phyloP scores from a whole-genome alignment of 768 basidiomycete genomes.

The Kockovaella imperatae region DNA sequence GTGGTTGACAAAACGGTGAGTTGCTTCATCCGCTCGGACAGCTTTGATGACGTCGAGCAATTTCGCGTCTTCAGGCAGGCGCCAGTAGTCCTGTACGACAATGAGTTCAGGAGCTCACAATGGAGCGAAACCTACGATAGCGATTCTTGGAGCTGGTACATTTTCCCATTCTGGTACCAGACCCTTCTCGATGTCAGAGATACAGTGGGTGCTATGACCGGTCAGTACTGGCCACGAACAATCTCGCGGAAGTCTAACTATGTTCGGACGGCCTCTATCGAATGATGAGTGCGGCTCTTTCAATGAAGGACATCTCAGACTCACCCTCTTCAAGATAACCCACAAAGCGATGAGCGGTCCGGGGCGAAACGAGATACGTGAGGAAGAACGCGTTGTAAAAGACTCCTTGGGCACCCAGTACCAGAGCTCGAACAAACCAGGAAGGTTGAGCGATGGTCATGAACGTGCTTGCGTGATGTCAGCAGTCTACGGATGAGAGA shows the following conservation, averaged over 20 bases:
- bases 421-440: conserved; percentile 66
- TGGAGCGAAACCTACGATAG: conserved; percentile 50
- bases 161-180: conserved; percentile 52
- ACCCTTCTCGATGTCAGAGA: conserved; percentile 60
- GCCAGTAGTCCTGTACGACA: conserved; percentile 77
- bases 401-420: conserved; percentile 80
- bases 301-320: no score
- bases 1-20: conserved; percentile 90
- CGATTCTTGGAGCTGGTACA: conserved; percentile 72
- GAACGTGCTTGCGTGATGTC: conserved; percentile 65
- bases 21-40: conserved; percentile 85
- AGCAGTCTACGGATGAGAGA: conserved; percentile 10
- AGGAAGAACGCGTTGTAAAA: conserved; percentile 54
- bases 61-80: conserved; percentile 30
- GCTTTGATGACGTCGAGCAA: conserved; percentile 83
- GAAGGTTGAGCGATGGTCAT: conserved; percentile 82
- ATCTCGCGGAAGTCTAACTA: conserved; percentile 54
- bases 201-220: conserved; percentile 56
- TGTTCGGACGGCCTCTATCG: conserved; percentile 84
- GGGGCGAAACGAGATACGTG: conserved; percentile 53
- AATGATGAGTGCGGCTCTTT: no score
- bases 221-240: neutral
- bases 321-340: conserved; percentile 88
- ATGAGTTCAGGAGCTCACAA: no score
- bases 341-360: conserved; percentile 70